Conservation (phyloP, 352 stramenopile genomes). For the Phytophthora tentaculata region DNA sequence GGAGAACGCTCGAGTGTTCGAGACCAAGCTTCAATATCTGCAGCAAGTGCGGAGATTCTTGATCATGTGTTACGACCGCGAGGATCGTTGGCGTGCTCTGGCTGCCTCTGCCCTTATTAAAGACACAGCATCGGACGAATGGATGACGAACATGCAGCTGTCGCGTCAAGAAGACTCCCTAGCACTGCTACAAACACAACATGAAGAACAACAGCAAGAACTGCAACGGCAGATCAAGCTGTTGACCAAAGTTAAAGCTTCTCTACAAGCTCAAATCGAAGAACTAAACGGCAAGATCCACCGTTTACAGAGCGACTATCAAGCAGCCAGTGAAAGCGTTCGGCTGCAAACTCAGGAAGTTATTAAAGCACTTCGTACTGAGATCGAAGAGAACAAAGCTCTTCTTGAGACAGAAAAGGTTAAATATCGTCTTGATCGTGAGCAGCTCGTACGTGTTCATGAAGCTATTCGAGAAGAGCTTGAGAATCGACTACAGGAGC, state of each 20-base stretch:
- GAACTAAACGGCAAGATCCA: slow-evolving; percentile 41
- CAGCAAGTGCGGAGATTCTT: slow-evolving; percentile 63
- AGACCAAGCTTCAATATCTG: slow-evolving; percentile 54
- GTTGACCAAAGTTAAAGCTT: slow-evolving; percentile 43
- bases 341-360: slow-evolving; percentile 53
- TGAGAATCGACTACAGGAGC: slow-evolving; percentile 38
- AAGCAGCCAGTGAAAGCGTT: slow-evolving; percentile 56
- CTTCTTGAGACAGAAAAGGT: slow-evolving; percentile 41
- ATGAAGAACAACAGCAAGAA: slow-evolving; percentile 45
- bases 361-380: slow-evolving; percentile 44
- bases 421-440: slow-evolving; percentile 38
- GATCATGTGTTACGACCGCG: slow-evolving; percentile 69
- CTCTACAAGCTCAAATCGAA: slow-evolving; percentile 46
- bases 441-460: slow-evolving; percentile 58
- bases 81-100: slow-evolving; percentile 64
- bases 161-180: slow-evolving; percentile 61
- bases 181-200: slow-evolving; percentile 51
- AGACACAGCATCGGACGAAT: slow-evolving; percentile 66
- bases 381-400: slow-evolving; percentile 43
- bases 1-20: slow-evolving; percentile 50
- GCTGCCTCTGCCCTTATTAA: slow-evolving; percentile 56
- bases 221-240: slow-evolving; percentile 59
- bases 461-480: slow-evolving; percentile 44
- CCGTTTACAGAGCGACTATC: slow-evolving; percentile 52
- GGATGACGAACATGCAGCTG: slow-evolving; percentile 68